These are phyloP conservation scores for Talaromyces sp. DNA, from an alignment of 2,329 filamentous ascomycete genomes.

Conservation along the genomic window DNA sequence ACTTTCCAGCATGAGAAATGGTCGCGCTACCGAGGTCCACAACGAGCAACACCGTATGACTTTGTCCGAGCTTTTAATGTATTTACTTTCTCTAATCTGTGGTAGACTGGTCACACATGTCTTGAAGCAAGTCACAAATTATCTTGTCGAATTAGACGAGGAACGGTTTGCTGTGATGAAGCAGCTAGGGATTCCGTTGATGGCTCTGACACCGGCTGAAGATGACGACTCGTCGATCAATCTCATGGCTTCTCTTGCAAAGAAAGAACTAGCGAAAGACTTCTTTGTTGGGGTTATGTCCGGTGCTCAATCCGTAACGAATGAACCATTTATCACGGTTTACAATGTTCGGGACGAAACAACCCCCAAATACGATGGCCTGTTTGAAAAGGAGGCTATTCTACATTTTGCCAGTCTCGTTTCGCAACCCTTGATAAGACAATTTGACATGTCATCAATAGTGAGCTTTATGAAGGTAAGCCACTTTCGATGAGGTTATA, in stretches of 20 bases:
- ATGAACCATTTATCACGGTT: background rate
- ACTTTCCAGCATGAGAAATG: slow-evolving; percentile 4
- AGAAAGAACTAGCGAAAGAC: slow-evolving; percentile 1
- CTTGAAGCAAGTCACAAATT: slow-evolving; percentile 9
- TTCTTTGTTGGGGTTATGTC: slow-evolving; percentile 15
- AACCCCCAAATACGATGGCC: slow-evolving; percentile 11
- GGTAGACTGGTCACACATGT: slow-evolving; percentile 11
- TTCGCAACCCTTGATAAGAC: slow-evolving; percentile 4
- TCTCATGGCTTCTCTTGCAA: slow-evolving; percentile 11
- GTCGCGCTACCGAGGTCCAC: slow-evolving; percentile 16
- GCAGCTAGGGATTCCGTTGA: background rate
- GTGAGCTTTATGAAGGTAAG: slow-evolving; percentile 17
- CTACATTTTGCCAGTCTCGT: slow-evolving; percentile 12
- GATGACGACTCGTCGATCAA: background rate
- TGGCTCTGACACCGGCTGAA: background rate
- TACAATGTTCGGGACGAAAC: slow-evolving; percentile 12
- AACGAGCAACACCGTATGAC: slow-evolving; percentile 11
- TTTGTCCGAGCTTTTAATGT: background rate
- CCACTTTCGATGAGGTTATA: background rate
- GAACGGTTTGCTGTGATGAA: slow-evolving; percentile 14
- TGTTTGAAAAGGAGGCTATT: slow-evolving; percentile 1
- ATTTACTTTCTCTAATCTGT: background rate
- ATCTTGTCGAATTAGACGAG: slow-evolving; percentile 11
- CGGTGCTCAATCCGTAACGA: background rate
- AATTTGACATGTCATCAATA: slow-evolving; percentile 10